phyloP scores from a whole-genome alignment of 2,329 filamentous ascomycete species.

The Aureobasidium sp. region DNA sequence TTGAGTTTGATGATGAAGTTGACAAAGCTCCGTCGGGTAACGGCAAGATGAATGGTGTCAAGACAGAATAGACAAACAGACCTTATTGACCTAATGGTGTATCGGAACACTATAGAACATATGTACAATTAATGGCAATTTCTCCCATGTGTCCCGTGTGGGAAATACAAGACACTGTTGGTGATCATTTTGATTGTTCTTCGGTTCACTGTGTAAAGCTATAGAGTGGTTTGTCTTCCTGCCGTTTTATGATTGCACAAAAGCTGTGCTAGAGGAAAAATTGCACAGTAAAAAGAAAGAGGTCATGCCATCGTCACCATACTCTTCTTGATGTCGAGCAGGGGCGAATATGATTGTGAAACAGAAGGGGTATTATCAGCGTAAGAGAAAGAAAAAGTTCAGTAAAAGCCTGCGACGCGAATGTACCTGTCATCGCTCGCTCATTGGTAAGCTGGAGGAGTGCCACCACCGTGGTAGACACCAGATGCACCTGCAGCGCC shows the following conservation, averaged over 20 bases:
- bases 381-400: not conserved
- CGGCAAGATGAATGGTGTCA: slow-evolving; percentile 2
- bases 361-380: slow-evolving; percentile 13
- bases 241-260: not conserved
- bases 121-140: not conserved
- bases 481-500: slow-evolving; percentile 8
- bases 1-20: slow-evolving; percentile 52
- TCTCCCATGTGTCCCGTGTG: no score
- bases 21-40: not conserved
- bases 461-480: slow-evolving; percentile 17
- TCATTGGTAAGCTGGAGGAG: slow-evolving; percentile 20
- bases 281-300: not conserved
- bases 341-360: not conserved
- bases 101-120: not conserved
- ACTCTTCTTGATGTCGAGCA: not conserved
- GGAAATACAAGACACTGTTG: not conserved
- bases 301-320: slow-evolving; percentile 5
- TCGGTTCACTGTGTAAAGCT: not conserved
- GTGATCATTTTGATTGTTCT: not conserved
- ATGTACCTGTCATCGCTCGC: not conserved
- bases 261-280: not conserved
- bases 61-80: not conserved
- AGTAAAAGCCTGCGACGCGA: not conserved
- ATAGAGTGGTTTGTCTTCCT: not conserved
- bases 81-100: not conserved